phyloP scores from a whole-genome alignment of 2,329 filamentous ascomycete genomes.

The Exophiala sp. region DNA sequence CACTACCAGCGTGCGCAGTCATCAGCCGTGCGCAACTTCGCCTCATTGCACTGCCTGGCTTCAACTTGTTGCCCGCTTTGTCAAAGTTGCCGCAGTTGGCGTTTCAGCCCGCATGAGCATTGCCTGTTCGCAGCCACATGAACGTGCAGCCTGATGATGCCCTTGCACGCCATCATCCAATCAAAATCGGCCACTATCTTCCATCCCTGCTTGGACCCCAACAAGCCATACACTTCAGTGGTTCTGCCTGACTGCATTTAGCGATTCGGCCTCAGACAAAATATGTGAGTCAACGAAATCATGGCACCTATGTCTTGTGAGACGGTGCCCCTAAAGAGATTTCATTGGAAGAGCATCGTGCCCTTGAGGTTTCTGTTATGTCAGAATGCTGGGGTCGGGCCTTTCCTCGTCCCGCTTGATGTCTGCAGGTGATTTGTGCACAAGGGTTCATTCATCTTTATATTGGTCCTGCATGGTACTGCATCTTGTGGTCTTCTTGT shows the following conservation, averaged over 20 bases:
- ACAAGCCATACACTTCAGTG: background rate
- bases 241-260: background rate
- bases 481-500: background rate
- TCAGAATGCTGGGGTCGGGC: background rate
- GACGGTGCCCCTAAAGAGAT: background rate
- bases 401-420: background rate
- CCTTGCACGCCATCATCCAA: background rate
- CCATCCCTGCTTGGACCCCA: background rate
- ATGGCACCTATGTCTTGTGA: background rate
- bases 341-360: background rate
- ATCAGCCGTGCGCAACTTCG: background rate
- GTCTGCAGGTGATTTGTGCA: background rate
- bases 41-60: background rate
- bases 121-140: background rate
- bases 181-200: background rate
- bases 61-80: background rate
- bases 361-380: background rate
- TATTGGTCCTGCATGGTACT: background rate
- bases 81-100: background rate
- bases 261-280: background rate
- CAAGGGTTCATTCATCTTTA: background rate
- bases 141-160: background rate
- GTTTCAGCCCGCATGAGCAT: conserved; percentile 4
- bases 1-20: background rate
- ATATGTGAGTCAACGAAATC: background rate